Evolutionary conservation across 805 yeast species (phyloP).

Genomic region (Nakazawaea laoshanensis): DNA sequence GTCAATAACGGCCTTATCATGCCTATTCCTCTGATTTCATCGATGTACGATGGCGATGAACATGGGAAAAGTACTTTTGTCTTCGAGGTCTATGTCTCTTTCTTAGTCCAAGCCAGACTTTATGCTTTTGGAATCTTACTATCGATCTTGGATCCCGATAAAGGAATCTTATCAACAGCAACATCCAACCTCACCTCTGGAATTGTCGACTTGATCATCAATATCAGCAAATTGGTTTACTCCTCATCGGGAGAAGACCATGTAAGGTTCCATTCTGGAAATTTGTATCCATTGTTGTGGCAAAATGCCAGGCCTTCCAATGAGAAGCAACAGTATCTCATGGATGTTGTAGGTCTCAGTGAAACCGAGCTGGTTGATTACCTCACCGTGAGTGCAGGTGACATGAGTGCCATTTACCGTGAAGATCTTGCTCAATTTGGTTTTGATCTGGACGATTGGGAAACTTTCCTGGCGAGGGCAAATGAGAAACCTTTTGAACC

Average conservation of each 20-base stretch:
- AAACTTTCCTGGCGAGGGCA: slow-evolving; percentile 6
- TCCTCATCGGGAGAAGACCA: slow-evolving; percentile 26
- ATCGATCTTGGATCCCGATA: slow-evolving; percentile 21
- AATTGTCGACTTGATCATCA: slow-evolving; percentile 36
- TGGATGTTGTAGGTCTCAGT: slow-evolving; percentile 21
- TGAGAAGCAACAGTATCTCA: slow-evolving; percentile 23
- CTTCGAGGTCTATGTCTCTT: slow-evolving; percentile 18
- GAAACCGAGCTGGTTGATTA: slow-evolving; percentile 22
- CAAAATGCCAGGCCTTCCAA: slow-evolving; percentile 33
- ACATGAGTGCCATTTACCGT: slow-evolving; percentile 14
- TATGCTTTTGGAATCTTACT: slow-evolving; percentile 30
- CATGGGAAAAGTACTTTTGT: slow-evolving; percentile 16
- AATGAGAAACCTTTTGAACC: slow-evolving; percentile 16
- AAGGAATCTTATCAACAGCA: slow-evolving; percentile 14
- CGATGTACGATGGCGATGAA: slow-evolving; percentile 28
- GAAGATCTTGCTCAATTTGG: slow-evolving; percentile 15
- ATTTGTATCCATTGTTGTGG: slow-evolving; percentile 26
- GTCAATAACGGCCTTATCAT: slow-evolving; percentile 26
- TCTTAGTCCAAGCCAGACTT: slow-evolving; percentile 31
- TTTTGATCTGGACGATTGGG: slow-evolving; percentile 25
- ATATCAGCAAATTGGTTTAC: slow-evolving; percentile 34
- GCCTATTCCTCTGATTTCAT: slow-evolving; percentile 23
- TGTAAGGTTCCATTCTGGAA: slow-evolving; percentile 24
- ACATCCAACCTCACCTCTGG: slow-evolving; percentile 23
- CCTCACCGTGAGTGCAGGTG: slow-evolving; percentile 15